Percentiles rank a stretch among this genome's conserved stretches.
phyloP scores from a whole-genome alignment of 805 yeast species.

The Yamadazyma akitaensis region DNA sequence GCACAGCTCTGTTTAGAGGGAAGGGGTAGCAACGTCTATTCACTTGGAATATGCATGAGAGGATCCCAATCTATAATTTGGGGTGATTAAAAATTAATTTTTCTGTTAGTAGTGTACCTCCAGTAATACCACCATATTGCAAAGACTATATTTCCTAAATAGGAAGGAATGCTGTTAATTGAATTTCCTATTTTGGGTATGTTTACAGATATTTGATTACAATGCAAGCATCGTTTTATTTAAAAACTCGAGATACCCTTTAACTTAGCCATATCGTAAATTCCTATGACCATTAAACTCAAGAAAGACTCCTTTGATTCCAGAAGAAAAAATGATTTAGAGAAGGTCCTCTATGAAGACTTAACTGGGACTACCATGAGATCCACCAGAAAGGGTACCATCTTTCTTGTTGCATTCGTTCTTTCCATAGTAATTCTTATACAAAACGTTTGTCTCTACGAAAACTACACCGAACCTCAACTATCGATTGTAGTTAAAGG shows the following conservation, averaged over 20 bases:
- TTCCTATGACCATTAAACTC: constrained; percentile 9
- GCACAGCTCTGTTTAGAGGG: too few species aligned
- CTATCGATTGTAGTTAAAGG: constrained; percentile 8
- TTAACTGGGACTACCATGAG: neutral
- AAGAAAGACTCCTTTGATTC: constrained; percentile 4
- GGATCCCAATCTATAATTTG: too few species aligned
- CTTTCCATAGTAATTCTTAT: constrained; percentile 18
- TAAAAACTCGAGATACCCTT: neutral
- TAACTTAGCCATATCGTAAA: neutral
- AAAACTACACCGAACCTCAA: constrained; percentile 9
- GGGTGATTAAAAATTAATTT: too few species aligned
- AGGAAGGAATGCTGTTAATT: constrained; percentile 3
- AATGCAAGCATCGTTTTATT: neutral
- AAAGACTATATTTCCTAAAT: constrained; percentile 1
- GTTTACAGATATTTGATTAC: constrained; percentile 3
- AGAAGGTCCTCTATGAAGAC: neutral
- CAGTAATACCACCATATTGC: too few species aligned
- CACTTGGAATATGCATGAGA: too few species aligned
- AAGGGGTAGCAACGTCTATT: too few species aligned
- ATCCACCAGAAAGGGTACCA: neutral
- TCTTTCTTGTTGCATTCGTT: constrained; percentile 8
- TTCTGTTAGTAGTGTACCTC: too few species aligned
- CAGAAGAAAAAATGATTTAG: constrained; percentile 3
- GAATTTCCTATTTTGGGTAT: constrained; percentile 6
- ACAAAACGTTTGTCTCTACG: constrained; percentile 10